A percentile compares a stretch with the other conserved stretches of the same genome.
Conservation (phyloP, 1,284 basidiomycete genomes). For the Phellopilus nigrolimitatus region DNA sequence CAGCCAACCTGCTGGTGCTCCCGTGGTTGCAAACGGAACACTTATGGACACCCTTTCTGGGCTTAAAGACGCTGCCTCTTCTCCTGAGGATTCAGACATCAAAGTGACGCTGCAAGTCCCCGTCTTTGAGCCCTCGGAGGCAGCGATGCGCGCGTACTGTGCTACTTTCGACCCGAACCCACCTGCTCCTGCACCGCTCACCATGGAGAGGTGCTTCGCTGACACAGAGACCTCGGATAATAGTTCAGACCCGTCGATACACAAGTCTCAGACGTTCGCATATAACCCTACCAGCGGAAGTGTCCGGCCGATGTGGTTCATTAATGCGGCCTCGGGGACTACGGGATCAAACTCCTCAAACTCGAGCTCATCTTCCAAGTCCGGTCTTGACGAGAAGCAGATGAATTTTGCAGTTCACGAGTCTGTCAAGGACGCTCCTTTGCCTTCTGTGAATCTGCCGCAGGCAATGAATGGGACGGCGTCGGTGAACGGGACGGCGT, state of each 20-base stretch:
- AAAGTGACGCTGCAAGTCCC: slow-evolving; percentile 43
- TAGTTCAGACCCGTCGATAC: slow-evolving; percentile 24
- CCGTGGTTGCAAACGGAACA: slow-evolving; percentile 18
- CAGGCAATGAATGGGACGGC: slow-evolving; percentile 18
- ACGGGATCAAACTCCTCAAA: slow-evolving; percentile 25
- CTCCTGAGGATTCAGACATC: slow-evolving; percentile 25
- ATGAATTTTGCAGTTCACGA: slow-evolving; percentile 13
- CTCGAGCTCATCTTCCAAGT: slow-evolving; percentile 17
- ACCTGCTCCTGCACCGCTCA: slow-evolving; percentile 41
- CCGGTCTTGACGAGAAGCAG: slow-evolving; percentile 4
- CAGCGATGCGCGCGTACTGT: slow-evolving; percentile 43
- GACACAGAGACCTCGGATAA: slow-evolving; percentile 9
- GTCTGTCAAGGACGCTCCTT: slow-evolving; percentile 6
- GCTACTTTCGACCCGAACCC: slow-evolving; percentile 58
- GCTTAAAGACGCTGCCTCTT: slow-evolving; percentile 20
- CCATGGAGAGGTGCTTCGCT: slow-evolving; percentile 40
- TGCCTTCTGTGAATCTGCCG: not conserved
- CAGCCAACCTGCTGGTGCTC: slow-evolving; percentile 19
- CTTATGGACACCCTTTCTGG: slow-evolving; percentile 15
- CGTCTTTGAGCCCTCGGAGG: slow-evolving; percentile 37
- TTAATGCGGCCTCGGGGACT: slow-evolving; percentile 15
- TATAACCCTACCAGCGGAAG: slow-evolving; percentile 44
- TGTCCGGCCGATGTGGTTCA: slow-evolving; percentile 51
- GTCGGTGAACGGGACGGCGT: slow-evolving; percentile 21
- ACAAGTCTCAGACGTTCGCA: slow-evolving; percentile 55